phyloP scores from a whole-genome alignment of 129 eudicot species.

The Silybum marianum region DNA sequence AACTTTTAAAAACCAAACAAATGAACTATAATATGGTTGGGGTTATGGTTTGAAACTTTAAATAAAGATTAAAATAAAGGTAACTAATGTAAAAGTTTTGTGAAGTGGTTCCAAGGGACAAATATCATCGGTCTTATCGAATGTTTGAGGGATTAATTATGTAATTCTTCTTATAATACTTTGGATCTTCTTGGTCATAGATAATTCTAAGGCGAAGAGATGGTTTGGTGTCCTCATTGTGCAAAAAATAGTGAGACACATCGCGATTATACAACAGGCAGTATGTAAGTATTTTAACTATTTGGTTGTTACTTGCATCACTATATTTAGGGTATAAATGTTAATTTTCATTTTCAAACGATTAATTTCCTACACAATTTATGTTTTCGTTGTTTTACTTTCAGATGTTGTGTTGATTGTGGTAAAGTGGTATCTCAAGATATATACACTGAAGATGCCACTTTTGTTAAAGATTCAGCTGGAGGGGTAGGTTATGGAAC shows the following conservation, averaged over 20 bases:
- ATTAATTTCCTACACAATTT: not conserved
- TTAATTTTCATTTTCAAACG: not conserved
- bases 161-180: not conserved
- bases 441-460: constrained; percentile 35
- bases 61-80: not conserved
- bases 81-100: not conserved
- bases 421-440: constrained; percentile 47
- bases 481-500: constrained; percentile 40
- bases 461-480: constrained; percentile 41
- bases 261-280: constrained; percentile 35
- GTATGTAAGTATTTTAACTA: constrained; percentile 18
- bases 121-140: not conserved
- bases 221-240: constrained; percentile 40
- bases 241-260: constrained; percentile 20
- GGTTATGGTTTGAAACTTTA: not conserved
- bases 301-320: not conserved
- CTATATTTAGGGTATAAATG: not conserved
- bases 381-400: not conserved
- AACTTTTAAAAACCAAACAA: not conserved
- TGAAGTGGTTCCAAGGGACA: not conserved
- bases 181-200: not conserved
- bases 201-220: constrained; percentile 1
- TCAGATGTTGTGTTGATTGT: constrained; percentile 50
- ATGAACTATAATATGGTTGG: not conserved
- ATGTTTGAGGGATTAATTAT: no score